Evolutionary conservation across 345 rosid species (phyloP), one percentile per base, ranked within the genome.

Genomic region (Citrus medica): DNA sequence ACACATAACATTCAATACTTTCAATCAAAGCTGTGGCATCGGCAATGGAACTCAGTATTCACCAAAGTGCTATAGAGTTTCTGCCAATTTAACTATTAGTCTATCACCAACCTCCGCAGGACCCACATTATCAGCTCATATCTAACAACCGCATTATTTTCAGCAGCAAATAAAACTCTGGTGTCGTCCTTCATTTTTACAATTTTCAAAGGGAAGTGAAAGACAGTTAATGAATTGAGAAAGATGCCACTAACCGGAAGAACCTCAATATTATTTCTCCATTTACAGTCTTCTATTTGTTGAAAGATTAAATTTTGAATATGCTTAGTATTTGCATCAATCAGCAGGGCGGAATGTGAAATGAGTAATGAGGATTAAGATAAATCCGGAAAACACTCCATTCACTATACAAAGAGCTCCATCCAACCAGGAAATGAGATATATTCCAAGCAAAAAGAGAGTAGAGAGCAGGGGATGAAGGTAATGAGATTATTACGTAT

Each of bases 21-120:
- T 59, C 55, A 24, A 67, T 55, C 71, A 74, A 13, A 19, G 28
- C 1, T 35, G 7, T 56, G 48, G n/a, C 0, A 30, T 66, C 33
- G 27, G 59, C 67, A 65, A 40, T 75, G 77, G 74, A 70, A 28
- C 65, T 67, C 37, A 61, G 71, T 35, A 66, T 79, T 79, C 69
- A 76, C 65, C 68, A 19, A 65, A 78, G 17, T 74, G 30, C 42
- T 46, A 56, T 16, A 53, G 22, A 5, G 16, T 37, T 73, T 24
- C 55, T 59, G 76, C 37, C 66, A 73, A n/a, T 14, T 21, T 25
- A 63, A 30, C 59, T 28, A 30, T 13, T 16, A 12, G 51, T 3
- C 51, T 13, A 46, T 9, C 7, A 51, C 42, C 32, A 16, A 48
- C 1, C 19, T 55, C 12, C 22, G 13, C 71, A 66, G 27, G 72